Percentiles rank a stretch among this genome's conserved stretches.
phyloP scores from a whole-genome alignment of 768 basidiomycete species.

The Tulasnella sp. region DNA sequence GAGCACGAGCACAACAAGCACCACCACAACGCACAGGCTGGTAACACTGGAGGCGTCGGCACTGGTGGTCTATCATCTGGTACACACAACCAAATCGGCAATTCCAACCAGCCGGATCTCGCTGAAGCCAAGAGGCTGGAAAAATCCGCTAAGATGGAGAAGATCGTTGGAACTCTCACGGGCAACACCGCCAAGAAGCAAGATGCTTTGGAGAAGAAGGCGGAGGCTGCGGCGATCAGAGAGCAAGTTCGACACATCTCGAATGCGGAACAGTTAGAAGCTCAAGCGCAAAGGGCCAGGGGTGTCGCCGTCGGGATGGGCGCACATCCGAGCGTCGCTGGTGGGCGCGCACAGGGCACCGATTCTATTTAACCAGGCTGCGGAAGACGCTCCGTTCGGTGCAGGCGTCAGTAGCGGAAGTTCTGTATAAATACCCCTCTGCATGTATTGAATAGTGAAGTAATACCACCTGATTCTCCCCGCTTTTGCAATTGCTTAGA shows the following conservation, averaged over 20 bases:
- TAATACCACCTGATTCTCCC: too few relatives aligned
- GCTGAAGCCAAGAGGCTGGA: background rate
- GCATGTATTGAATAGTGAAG: too few relatives aligned
- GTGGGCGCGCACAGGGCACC: too few relatives aligned
- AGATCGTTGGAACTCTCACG: background rate
- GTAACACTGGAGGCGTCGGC: background rate
- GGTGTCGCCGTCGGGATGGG: slow-evolving; percentile 4
- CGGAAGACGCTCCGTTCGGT: too few relatives aligned
- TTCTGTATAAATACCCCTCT: background rate
- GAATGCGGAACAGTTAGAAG: slow-evolving; percentile 6
- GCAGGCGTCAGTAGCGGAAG: too few relatives aligned
- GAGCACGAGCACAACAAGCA: too few relatives aligned
- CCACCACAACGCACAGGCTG: background rate
- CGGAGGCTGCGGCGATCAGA: background rate
- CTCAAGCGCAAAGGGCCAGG: background rate
- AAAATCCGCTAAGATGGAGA: slow-evolving; percentile 4
- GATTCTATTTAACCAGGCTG: too few relatives aligned
- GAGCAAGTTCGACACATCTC: background rate
- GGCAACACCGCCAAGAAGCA: slow-evolving; percentile 4
- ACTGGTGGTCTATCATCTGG: background rate
- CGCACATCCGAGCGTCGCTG: slow-evolving; percentile 1
- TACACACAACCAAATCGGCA: background rate
- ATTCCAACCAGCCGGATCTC: background rate
- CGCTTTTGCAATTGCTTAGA: too few relatives aligned
- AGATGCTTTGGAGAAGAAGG: slow-evolving; percentile 11